phyloP scores from a whole-genome alignment of 176 grass and related monocot genomes.

The Chrysopogon serrulatus region DNA sequence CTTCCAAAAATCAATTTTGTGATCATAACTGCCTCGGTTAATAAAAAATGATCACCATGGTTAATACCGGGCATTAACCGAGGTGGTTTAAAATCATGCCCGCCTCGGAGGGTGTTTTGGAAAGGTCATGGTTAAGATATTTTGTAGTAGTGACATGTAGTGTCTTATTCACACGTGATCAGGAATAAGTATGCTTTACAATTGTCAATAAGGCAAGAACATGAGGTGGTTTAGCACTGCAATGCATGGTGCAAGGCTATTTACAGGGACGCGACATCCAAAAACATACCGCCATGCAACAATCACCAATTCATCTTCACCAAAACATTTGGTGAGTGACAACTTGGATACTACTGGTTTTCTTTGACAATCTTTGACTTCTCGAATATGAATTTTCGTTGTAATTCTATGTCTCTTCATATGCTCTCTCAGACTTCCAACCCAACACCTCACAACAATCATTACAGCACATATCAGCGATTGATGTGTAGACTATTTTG shows the following conservation, averaged over 20 bases:
- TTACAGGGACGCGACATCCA: constrained; percentile 25
- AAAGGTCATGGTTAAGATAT: too few species aligned
- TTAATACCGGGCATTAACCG: too few species aligned
- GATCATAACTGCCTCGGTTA: too few species aligned
- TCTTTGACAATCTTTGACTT: constrained; percentile 79
- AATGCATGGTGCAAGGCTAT: constrained; percentile 22
- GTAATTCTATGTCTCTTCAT: constrained; percentile 68
- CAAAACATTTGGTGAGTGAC: not conserved
- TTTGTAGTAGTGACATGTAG: too few species aligned
- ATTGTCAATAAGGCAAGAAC: not conserved
- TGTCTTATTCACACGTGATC: constrained; percentile 41
- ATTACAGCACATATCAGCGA: constrained; percentile 69
- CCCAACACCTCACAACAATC: constrained; percentile 67
- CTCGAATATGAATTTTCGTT: constrained; percentile 90
- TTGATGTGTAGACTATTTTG: not conserved
- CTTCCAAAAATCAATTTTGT: too few species aligned
- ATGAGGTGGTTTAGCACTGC: not conserved
- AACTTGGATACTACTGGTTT: constrained; percentile 54
- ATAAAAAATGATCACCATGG: too few species aligned
- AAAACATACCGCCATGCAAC: not conserved
- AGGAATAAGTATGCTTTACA: constrained; percentile 32
- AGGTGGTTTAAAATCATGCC: too few species aligned
- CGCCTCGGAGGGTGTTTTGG: too few species aligned
- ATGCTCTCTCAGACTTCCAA: constrained; percentile 75
- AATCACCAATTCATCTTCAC: constrained; percentile 1